phyloP scores from a whole-genome alignment of 1,139 yeast genomes.

The Saccharomyces hybrid region DNA sequence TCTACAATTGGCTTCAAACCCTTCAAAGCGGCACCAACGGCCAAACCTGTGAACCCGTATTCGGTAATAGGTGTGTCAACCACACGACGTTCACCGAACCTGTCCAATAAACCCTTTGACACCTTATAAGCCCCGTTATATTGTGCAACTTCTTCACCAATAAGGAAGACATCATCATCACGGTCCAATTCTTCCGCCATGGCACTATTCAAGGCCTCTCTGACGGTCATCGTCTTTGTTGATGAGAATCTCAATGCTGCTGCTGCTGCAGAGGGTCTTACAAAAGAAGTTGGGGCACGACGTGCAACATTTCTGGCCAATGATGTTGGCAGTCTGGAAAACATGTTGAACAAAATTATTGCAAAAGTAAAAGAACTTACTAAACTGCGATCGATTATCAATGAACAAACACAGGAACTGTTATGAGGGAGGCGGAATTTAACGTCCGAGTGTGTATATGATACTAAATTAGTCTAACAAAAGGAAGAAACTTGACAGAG shows the following conservation, averaged over 20 bases:
- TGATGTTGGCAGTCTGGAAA: background rate
- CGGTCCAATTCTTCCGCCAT: conserved; percentile 96
- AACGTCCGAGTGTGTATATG: background rate
- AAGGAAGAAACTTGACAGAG: background rate
- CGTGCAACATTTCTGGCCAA: background rate
- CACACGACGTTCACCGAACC: conserved; percentile 94
- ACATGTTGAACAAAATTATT: background rate
- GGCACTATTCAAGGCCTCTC: conserved; percentile 94
- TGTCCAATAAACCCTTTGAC: conserved; percentile 88
- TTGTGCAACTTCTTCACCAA: conserved; percentile 99
- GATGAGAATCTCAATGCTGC: conserved; percentile 27
- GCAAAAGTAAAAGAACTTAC: background rate
- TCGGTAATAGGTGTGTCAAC: conserved; percentile 98
- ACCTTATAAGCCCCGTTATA: conserved; percentile 99
- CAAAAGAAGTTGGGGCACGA: background rate
- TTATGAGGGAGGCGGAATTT: background rate
- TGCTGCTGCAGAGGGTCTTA: conserved; percentile 8
- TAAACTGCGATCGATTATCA: background rate
- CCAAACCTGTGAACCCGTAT: conserved; percentile 97
- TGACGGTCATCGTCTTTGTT: conserved; percentile 75
- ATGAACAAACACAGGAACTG: background rate
- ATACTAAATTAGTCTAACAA: background rate
- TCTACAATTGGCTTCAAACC: conserved; percentile 97
- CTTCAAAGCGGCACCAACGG: conserved; percentile 95
- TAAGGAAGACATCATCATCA: conserved; percentile 86